A percentile compares a stretch with the other conserved stretches of the same genome.
These are phyloP conservation scores for Lachancea cidri DNA, from an alignment of 805 yeast genomes.

Conservation along the genomic window DNA sequence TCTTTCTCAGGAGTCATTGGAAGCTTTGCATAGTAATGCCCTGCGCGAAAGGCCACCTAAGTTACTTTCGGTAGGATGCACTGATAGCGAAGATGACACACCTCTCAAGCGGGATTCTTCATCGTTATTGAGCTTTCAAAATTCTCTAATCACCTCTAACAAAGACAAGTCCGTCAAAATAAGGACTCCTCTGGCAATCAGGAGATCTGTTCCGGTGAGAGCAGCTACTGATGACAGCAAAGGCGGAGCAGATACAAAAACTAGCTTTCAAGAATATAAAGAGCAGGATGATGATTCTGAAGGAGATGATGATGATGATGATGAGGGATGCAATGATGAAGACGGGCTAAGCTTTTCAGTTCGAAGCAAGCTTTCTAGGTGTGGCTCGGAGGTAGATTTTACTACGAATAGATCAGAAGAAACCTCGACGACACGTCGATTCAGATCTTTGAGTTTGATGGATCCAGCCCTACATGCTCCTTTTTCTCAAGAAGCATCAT, in stretches of 20 bases:
- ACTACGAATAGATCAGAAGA: slow-evolving; percentile 2
- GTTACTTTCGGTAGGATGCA: slow-evolving; percentile 1
- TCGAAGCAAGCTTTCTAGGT: slow-evolving; percentile 28
- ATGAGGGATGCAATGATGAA: slow-evolving; percentile 31
- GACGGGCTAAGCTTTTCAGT: slow-evolving; percentile 36
- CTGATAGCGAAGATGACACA: slow-evolving; percentile 17
- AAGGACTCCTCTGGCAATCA: slow-evolving; percentile 18
- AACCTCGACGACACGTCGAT: slow-evolving; percentile 20
- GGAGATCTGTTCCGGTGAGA: not conserved
- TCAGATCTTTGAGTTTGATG: slow-evolving; percentile 33
- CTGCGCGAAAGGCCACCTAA: slow-evolving; percentile 12
- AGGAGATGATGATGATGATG: slow-evolving; percentile 22
- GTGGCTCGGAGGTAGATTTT: slow-evolving; percentile 19
- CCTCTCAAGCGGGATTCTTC: slow-evolving; percentile 28
- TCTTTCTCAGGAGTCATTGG: slow-evolving; percentile 28
- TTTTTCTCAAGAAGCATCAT: slow-evolving; percentile 10
- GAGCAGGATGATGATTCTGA: slow-evolving; percentile 10
- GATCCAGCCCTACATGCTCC: slow-evolving; percentile 27
- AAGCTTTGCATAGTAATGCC: slow-evolving; percentile 19
- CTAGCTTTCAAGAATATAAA: not conserved
- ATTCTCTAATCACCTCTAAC: slow-evolving; percentile 28
- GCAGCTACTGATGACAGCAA: not conserved
- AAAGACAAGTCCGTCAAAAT: slow-evolving; percentile 32
- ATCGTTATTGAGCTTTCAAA: slow-evolving; percentile 28
- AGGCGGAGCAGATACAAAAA: not conserved